Base-by-base conservation (phyloP, 2,329 filamentous ascomycete species). In the Zalaria obscura region DNA sequence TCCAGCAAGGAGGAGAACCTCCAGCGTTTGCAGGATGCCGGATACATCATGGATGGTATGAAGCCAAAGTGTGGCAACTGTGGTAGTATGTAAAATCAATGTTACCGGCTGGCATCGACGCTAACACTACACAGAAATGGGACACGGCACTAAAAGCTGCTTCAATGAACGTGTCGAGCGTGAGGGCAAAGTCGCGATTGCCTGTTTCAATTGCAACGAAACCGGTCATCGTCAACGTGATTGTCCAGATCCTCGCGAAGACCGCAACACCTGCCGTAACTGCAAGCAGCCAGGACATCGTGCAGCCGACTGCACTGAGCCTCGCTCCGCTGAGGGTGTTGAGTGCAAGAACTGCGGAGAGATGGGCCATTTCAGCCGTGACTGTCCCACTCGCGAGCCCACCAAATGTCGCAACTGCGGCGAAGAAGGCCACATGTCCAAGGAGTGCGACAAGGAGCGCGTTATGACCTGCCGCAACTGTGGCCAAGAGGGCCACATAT, bases 61-160 rank as follows among this genome's bases (percentile, higher is more conserved):
- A 54, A 73, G 31, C 63, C 63, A 4, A 69, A 69, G 50, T 75
- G 72, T 47, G 42, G 32, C 39, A 72, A 72, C 47, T 75, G 72
- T 47, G 58, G 61, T 18, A 2, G 18, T 18, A 18, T 18, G 18
- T 18, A 18, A 18, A 18, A 18, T 18, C 18, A 18, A 18, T 18
- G 18, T 18, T 18, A 18, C 18, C 18, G 18, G 18, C 18, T 18
- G 18, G 18, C 18, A 18, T 18, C 18, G 18, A 18, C 18, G 18
- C 18, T 2, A 18, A 18, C 18, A 18, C 18, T 18, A 18, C 18
- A 18, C 18, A 34, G 66, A 69, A 50, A 50, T 70, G 45, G 71
- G 72, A 4, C 72, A 76, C 48, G 56, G 50, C 31, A 39, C 54
- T 5, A 64, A 62, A 37, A 52, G 49, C n/a, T 76, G 72, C 58